Conservation (phyloP, 768 basidiomycete species). For the Mycena amicta region DNA sequence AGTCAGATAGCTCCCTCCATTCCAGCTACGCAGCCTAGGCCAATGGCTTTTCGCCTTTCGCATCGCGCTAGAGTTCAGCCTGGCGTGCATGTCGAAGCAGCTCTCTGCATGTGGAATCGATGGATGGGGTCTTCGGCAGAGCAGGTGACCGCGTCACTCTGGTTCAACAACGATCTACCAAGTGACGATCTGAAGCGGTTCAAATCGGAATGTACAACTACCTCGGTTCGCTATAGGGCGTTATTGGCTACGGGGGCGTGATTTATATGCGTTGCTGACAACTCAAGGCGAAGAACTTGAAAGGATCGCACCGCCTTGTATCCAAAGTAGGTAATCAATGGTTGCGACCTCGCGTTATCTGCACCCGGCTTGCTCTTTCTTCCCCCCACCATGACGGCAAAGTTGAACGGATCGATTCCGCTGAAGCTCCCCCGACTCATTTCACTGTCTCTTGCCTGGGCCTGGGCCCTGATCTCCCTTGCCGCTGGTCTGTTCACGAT, state of each 20-base stretch:
- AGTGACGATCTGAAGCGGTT: background rate
- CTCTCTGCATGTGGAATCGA: slow-evolving; percentile 43
- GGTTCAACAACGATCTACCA: background rate
- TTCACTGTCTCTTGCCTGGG: slow-evolving; percentile 32
- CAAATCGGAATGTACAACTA: background rate
- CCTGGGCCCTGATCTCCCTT: slow-evolving; percentile 30
- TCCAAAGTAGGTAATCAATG: background rate
- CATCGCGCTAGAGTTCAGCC: slow-evolving; percentile 56
- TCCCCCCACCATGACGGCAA: slow-evolving; percentile 1
- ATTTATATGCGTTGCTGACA: background rate
- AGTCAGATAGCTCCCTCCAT: too few relatives aligned
- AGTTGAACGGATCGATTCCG: slow-evolving; percentile 14
- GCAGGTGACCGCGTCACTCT: slow-evolving; percentile 30
- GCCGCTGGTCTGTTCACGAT: slow-evolving; percentile 19
- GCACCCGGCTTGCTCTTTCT: background rate
- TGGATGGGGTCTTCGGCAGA: slow-evolving; percentile 50
- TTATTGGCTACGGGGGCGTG: background rate
- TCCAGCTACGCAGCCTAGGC: too few relatives aligned
- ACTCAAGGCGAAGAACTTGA: background rate
- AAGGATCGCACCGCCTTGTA: background rate
- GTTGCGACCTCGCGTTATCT: background rate
- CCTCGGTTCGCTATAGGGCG: background rate
- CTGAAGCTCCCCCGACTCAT: slow-evolving; percentile 28
- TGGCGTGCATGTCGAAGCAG: slow-evolving; percentile 55
- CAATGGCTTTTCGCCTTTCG: too few relatives aligned